Percentiles rank a stretch among this genome's conserved stretches.
Conservation (phyloP, 805 yeast species). For the Hanseniaspora vineae region DNA sequence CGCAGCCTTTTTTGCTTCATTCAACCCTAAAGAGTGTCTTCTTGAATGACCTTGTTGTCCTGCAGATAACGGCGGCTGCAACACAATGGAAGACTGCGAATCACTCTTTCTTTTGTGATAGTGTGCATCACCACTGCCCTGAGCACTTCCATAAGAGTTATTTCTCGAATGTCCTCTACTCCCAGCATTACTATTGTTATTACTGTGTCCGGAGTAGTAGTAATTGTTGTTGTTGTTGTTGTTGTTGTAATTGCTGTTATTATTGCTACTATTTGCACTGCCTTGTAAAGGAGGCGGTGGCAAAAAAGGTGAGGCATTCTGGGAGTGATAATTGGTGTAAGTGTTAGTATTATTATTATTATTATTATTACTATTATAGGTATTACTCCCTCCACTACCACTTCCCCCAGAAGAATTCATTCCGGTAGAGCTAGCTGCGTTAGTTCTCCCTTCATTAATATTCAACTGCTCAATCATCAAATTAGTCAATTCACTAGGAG, state of each 20-base stretch:
- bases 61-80: slow-evolving; percentile 15
- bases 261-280: slow-evolving; percentile 8
- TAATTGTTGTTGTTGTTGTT: slow-evolving; percentile 15
- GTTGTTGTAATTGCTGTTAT: slow-evolving; percentile 17
- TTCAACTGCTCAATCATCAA: slow-evolving; percentile 83
- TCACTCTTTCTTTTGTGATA: slow-evolving; percentile 5
- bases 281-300: slow-evolving; percentile 2
- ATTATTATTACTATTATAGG: no score
- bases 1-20: slow-evolving; percentile 94
- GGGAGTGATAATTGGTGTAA: no score
- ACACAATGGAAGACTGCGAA: slow-evolving; percentile 4
- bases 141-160: slow-evolving; percentile 19
- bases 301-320: slow-evolving; percentile 6
- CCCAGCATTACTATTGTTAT: slow-evolving; percentile 13
- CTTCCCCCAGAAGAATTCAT: no score
- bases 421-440: slow-evolving; percentile 25
- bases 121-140: slow-evolving; percentile 11
- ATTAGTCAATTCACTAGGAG: slow-evolving; percentile 90
- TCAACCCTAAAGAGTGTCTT: slow-evolving; percentile 83
- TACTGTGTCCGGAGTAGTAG: slow-evolving; percentile 6
- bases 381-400: no score
- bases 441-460: slow-evolving; percentile 79
- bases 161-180: slow-evolving; percentile 25
- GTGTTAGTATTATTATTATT: no score
- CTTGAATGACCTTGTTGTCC: slow-evolving; percentile 62